Evolutionary conservation across 495 filamentous ascomycete genomes (phyloP).

Genomic region (Penicillium antarcticum): DNA sequence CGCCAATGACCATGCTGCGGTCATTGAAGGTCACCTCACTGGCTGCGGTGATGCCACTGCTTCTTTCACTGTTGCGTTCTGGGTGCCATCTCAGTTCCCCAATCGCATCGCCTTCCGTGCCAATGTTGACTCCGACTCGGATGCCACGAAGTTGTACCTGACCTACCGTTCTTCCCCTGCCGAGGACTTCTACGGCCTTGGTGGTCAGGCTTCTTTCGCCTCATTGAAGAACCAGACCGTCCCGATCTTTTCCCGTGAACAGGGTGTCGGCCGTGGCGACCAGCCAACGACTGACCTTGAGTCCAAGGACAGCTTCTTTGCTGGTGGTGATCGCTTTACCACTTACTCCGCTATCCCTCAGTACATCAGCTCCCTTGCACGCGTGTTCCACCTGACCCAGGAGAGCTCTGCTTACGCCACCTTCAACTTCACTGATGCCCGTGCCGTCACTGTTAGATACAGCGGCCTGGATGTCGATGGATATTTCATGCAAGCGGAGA

Average conservation of each 20-base stretch:
- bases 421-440: slow-evolving; percentile 16
- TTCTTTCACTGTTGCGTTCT: slow-evolving; percentile 13
- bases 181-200: slow-evolving; percentile 28
- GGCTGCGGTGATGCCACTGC: slow-evolving; percentile 15
- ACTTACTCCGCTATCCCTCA: slow-evolving; percentile 22
- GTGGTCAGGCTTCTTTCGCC: slow-evolving; percentile 25
- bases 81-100: slow-evolving; percentile 16
- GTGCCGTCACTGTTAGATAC: slow-evolving; percentile 20
- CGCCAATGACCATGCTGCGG: slow-evolving; percentile 13
- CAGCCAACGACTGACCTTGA: slow-evolving; percentile 21
- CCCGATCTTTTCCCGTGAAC: slow-evolving; percentile 26
- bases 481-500: slow-evolving; percentile 20
- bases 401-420: slow-evolving; percentile 24
- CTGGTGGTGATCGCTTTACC: slow-evolving; percentile 22
- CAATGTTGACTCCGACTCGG: slow-evolving; percentile 8
- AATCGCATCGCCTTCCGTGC: slow-evolving; percentile 20
- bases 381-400: slow-evolving; percentile 18
- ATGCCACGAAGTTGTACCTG: slow-evolving; percentile 16
- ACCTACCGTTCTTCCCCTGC: slow-evolving; percentile 18
- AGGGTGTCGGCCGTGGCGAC: slow-evolving; percentile 27
- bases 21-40: slow-evolving; percentile 14
- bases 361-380: slow-evolving; percentile 18
- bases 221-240: slow-evolving; percentile 28
- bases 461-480: slow-evolving; percentile 13
- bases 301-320: slow-evolving; percentile 19